phyloP scores from a whole-genome alignment of 2,329 filamentous ascomycete genomes.

The Paecilomyces formosus region DNA sequence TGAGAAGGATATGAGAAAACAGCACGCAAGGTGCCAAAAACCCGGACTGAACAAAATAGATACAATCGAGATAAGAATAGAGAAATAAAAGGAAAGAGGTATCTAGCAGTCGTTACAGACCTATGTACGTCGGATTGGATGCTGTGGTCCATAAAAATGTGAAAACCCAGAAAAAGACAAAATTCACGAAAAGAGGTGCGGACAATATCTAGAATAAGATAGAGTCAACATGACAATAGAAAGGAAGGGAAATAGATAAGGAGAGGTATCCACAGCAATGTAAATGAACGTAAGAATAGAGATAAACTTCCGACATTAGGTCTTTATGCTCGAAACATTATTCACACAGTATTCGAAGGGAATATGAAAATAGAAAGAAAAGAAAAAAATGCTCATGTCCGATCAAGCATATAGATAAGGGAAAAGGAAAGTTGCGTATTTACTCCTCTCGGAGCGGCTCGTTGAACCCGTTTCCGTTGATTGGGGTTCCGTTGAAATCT shows the following conservation, averaged over 20 bases:
- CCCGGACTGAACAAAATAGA: background rate
- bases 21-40: background rate
- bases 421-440: conserved; percentile 1
- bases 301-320: conserved; percentile 5
- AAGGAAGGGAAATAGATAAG: conserved; percentile 9
- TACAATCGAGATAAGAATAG: background rate
- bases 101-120: background rate
- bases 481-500: conserved; percentile 11
- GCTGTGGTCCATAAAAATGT: background rate
- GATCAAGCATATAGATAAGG: background rate
- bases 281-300: conserved; percentile 7
- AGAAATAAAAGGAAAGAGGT: conserved; percentile 2
- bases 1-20: background rate
- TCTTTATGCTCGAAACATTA: conserved; percentile 12
- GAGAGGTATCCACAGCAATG: conserved; percentile 4
- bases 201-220: conserved; percentile 3
- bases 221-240: conserved; percentile 6
- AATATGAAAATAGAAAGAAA: background rate
- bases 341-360: conserved; percentile 8
- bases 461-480: conserved; percentile 12
- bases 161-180: background rate
- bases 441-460: conserved; percentile 30
- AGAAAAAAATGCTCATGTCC: background rate
- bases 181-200: background rate
- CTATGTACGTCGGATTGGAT: background rate